phyloP scores from a whole-genome alignment of 352 stramenopile genomes.

The Pythium dissimile region DNA sequence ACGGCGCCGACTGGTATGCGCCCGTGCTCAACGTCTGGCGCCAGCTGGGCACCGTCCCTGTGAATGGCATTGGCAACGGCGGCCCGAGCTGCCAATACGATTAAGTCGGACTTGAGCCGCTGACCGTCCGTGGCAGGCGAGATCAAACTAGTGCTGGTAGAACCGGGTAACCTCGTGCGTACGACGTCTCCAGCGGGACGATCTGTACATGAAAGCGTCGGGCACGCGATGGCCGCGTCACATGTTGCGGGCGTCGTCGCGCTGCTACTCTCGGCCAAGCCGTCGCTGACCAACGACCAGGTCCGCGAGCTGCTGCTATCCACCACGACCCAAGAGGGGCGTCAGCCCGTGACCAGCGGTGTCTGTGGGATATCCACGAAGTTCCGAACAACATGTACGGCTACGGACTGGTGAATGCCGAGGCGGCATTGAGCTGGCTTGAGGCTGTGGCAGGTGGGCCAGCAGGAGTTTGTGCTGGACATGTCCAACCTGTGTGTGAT shows the following conservation, averaged over 20 bases:
- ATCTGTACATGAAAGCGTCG: constrained; percentile 26
- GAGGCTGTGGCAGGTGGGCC: neutral
- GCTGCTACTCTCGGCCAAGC: constrained; percentile 10
- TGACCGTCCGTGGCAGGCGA: constrained; percentile 11
- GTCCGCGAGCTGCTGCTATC: neutral
- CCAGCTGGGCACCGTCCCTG: constrained; percentile 17
- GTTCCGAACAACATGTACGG: constrained; percentile 46
- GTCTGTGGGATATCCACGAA: constrained; percentile 21
- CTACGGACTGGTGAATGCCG: constrained; percentile 30
- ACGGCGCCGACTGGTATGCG: constrained; percentile 13
- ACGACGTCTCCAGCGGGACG: constrained; percentile 22
- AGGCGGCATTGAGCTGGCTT: constrained; percentile 15
- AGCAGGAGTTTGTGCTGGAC: neutral
- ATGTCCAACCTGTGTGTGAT: neutral
- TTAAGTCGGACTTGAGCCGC: constrained; percentile 26
- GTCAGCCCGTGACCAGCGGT: constrained; percentile 6
- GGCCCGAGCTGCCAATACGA: constrained; percentile 16
- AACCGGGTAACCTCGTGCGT: constrained; percentile 18
- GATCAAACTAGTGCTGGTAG: constrained; percentile 30
- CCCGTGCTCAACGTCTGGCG: constrained; percentile 15
- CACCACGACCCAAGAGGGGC: constrained; percentile 13
- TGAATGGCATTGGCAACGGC: constrained; percentile 22
- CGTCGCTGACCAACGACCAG: neutral
- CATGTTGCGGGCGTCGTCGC: constrained; percentile 24
- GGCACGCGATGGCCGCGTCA: constrained; percentile 18